Conservation (phyloP, 805 yeast genomes). For the Candida golubevii region DNA sequence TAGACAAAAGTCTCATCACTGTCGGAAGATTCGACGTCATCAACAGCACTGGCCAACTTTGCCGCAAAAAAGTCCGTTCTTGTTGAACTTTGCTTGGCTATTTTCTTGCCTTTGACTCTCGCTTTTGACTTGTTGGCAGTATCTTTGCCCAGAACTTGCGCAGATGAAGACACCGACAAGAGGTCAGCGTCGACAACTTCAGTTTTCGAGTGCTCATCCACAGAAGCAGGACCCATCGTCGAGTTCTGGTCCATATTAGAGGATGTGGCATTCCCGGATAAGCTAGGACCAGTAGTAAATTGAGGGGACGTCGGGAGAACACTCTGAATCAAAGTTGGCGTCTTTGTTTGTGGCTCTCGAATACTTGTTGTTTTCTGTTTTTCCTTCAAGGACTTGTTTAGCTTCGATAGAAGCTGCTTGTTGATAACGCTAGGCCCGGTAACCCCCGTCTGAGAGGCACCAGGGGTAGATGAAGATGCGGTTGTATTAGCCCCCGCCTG, state of each 20-base stretch:
- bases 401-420: constrained; percentile 33
- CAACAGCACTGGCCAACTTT: constrained; percentile 88
- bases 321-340: constrained; percentile 31
- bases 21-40: constrained; percentile 81
- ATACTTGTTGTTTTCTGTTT: constrained; percentile 37
- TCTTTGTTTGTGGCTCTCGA: constrained; percentile 36
- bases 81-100: constrained; percentile 53
- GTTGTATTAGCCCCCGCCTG: not conserved
- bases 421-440: constrained; percentile 20
- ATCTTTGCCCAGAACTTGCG: constrained; percentile 8
- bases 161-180: constrained; percentile 1
- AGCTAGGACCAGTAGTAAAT: constrained; percentile 11
- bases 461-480: not conserved
- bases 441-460: constrained; percentile 2
- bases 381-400: constrained; percentile 41
- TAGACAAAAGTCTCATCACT: constrained; percentile 96
- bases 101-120: constrained; percentile 25
- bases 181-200: constrained; percentile 4
- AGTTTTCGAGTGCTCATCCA: not conserved
- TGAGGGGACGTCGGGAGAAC: constrained; percentile 35
- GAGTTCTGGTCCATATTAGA: not conserved
- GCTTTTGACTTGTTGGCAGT: constrained; percentile 4
- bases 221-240: not conserved
- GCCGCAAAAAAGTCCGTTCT: constrained; percentile 95
- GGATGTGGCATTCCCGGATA: not conserved